Percentiles rank a stretch among this genome's conserved stretches.
These are phyloP conservation scores for Alternaria dauci DNA, from an alignment of 2,329 filamentous ascomycete species.

Conservation along the genomic window DNA sequence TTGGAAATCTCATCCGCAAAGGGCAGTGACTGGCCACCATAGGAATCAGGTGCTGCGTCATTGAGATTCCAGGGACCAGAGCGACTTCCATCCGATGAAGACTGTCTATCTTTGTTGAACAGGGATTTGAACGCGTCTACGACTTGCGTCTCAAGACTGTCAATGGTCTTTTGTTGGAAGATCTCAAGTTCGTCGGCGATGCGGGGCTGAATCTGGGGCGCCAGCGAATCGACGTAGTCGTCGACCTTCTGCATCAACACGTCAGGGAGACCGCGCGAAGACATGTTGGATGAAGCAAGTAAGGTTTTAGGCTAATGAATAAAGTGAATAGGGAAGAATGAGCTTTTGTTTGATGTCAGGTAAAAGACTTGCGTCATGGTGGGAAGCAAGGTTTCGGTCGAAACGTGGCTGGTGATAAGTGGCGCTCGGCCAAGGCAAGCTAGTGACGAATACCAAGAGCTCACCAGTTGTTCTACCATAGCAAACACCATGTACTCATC, in stretches of 20 bases:
- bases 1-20: constrained; percentile 43
- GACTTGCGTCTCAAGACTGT: constrained; percentile 41
- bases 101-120: constrained; percentile 32
- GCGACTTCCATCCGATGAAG: constrained; percentile 25
- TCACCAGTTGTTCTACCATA: neutral
- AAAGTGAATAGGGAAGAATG: neutral
- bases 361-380: neutral
- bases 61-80: constrained; percentile 34
- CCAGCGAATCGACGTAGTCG: constrained; percentile 42
- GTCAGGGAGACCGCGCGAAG: constrained; percentile 32
- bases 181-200: constrained; percentile 40
- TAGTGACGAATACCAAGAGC: constrained; percentile 1
- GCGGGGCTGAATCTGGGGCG: constrained; percentile 44
- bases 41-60: constrained; percentile 39
- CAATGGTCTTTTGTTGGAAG: constrained; percentile 45
- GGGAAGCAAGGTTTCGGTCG: neutral
- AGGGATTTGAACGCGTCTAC: constrained; percentile 41
- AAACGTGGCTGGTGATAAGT: constrained; percentile 5
- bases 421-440: constrained; percentile 4
- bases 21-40: constrained; percentile 39
- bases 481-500: neutral
- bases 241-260: constrained; percentile 40
- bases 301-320: neutral
- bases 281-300: constrained; percentile 18
- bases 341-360: neutral